Evolutionary conservation across 2,329 filamentous ascomycete genomes (phyloP), one percentile per base, ranked within the genome.

Genomic region (Arthrobotrys pseudoclavata): DNA sequence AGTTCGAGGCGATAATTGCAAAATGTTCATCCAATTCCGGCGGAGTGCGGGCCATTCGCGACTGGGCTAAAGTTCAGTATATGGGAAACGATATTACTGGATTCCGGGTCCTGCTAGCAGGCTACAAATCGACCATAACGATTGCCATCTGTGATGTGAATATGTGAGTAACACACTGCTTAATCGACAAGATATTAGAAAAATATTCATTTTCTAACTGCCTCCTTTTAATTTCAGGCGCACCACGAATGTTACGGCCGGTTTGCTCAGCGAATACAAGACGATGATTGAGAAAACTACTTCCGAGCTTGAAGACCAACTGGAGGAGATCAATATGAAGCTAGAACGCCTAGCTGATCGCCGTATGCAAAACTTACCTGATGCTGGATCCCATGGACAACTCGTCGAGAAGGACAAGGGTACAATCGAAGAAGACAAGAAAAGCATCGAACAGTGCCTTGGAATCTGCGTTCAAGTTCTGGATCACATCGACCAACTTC

Each of bases 1-100:
- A 85, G 20, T 86, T 86, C 79, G 79, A 83, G 66, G 53, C 83
- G 64, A 83, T 84, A 79, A 80, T 86, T 40, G 42, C 79, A 29
- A 83, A 83, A 81, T 84, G 80, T 71, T 81, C 81, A 40, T 80
- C 81, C 48, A 83, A 81, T 52, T 86, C 84, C 40, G 81, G 79
- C 22, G 81, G 78, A 34, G 80, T 79, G 74, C 81, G 83, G 66
- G 82, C 83, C 22, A 86, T 86, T 80, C 83, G 84, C 53, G 85
- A 86, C 79, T 86, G 84, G 85, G 84, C 84, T 3, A 85, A 82
- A 79, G 79, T 86, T 53, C 83, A 79, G 72, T 86, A 86, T 63
- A 85, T 86, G 83, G 84, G 84, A 29, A 83, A 85, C 50, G 82
- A 85, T 76, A 84, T 86, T 52, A 83, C 84, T 75, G 83, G 82